These are phyloP conservation scores for Coprinopsis sp. DNA, from an alignment of 768 basidiomycete genomes.

Conservation along the genomic window DNA sequence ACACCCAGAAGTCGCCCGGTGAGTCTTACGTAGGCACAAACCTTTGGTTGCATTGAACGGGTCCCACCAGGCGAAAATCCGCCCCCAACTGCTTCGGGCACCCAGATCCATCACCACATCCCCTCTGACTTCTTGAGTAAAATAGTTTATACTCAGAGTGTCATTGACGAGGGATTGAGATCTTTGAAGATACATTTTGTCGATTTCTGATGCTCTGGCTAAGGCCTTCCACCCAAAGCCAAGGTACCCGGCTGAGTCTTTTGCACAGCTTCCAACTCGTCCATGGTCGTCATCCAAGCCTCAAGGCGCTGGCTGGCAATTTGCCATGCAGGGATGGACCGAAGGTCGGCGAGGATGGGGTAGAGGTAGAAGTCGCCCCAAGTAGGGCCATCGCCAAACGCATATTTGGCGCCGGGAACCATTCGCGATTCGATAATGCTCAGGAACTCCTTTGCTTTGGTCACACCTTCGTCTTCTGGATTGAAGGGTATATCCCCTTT, in stretches of 20 bases:
- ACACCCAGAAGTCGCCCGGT: no score
- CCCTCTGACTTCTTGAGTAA: no score
- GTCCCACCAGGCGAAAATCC: no score
- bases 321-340: conserved; percentile 27
- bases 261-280: conserved; percentile 21
- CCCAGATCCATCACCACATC: no score
- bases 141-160: no score
- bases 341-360: conserved; percentile 26
- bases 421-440: conserved; percentile 23
- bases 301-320: conserved; percentile 12
- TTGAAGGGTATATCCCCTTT: conserved; percentile 16
- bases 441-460: conserved; percentile 20
- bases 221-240: conserved; percentile 23
- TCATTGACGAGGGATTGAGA: no score
- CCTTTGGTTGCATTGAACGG: no score
- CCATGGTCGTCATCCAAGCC: conserved; percentile 24
- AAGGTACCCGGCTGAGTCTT: conserved; percentile 24
- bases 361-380: conserved; percentile 33
- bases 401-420: conserved; percentile 18
- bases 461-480: conserved; percentile 18
- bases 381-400: conserved; percentile 23
- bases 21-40: no score
- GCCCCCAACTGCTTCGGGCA: no score
- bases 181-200: no score
- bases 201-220: not conserved